phyloP scores from a whole-genome alignment of 257 asterid genomes.

The Solanum ahanhuiri region DNA sequence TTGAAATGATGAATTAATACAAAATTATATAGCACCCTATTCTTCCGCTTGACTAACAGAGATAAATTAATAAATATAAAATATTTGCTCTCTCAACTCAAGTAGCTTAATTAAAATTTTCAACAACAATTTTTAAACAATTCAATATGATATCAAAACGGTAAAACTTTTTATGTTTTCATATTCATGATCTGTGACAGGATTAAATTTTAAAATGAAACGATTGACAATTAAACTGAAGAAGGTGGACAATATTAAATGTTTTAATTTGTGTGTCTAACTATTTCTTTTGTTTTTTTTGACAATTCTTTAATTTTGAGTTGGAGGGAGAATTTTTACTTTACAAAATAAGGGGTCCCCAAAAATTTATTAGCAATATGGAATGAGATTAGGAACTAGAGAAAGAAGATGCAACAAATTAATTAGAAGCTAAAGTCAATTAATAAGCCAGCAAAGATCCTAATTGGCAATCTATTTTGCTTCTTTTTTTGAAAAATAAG shows the following conservation, averaged over 20 bases:
- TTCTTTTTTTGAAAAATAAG: background rate
- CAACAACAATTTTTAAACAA: background rate
- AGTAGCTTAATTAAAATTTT: background rate
- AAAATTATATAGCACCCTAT: background rate
- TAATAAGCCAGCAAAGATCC: background rate
- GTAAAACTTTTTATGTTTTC: background rate
- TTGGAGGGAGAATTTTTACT: background rate
- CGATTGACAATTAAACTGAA: background rate
- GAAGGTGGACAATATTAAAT: background rate
- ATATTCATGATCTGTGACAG: background rate
- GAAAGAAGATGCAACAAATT: background rate
- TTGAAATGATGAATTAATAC: background rate
- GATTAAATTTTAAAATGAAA: background rate
- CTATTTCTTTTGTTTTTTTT: too few relatives aligned
- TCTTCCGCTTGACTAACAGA: background rate
- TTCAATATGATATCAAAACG: background rate
- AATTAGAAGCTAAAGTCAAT: background rate
- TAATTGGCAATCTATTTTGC: background rate
- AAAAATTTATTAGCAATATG: background rate
- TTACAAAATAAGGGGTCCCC: background rate
- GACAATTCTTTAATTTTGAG: background rate
- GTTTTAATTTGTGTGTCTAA: background rate
- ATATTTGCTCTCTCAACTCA: background rate
- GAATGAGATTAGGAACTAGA: background rate
- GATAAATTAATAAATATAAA: background rate